Evolutionary conservation across 2,329 filamentous ascomycete species (phyloP).

Genomic region (Remersonia thermophila): DNA sequence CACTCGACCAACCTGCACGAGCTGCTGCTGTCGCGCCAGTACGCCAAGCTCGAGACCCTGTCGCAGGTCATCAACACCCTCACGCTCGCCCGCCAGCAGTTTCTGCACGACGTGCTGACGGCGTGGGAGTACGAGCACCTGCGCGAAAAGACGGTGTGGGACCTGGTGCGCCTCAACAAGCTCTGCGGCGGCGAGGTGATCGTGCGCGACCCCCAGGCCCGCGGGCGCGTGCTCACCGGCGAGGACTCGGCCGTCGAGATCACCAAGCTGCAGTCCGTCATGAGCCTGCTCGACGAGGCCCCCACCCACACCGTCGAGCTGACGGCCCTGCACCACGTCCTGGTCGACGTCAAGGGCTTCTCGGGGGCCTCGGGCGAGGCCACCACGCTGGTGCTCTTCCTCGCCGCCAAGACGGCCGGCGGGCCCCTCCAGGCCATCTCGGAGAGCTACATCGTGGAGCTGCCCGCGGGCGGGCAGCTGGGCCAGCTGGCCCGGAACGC

Average conservation of each 20-base stretch:
- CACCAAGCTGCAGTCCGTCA: constrained; percentile 82
- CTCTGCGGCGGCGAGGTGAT: constrained; percentile 88
- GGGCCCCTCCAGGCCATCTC: constrained; percentile 57
- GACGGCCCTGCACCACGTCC: constrained; percentile 63
- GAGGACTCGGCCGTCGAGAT: constrained; percentile 89
- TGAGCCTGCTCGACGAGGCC: constrained; percentile 84
- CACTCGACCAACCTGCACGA: constrained; percentile 95
- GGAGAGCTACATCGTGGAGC: constrained; percentile 69
- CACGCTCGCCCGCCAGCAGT: constrained; percentile 74
- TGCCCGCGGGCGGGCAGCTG: constrained; percentile 62
- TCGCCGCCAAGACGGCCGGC: constrained; percentile 59
- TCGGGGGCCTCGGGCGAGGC: constrained; percentile 64
- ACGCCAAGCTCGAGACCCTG: constrained; percentile 68
- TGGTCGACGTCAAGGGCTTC: constrained; percentile 75
- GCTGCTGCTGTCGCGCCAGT: constrained; percentile 70
- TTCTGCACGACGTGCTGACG: constrained; percentile 89
- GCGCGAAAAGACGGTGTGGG: constrained; percentile 88
- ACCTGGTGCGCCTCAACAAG: constrained; percentile 87
- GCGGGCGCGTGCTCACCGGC: constrained; percentile 76
- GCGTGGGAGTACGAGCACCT: constrained; percentile 67
- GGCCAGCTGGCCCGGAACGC: constrained; percentile 50
- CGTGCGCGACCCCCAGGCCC: constrained; percentile 73
- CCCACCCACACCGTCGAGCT: constrained; percentile 56
- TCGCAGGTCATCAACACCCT: constrained; percentile 70
- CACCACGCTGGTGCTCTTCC: constrained; percentile 62